Evolutionary conservation across 2,329 filamentous ascomycete genomes (phyloP).

Genomic region (Botrytis tulipae): DNA sequence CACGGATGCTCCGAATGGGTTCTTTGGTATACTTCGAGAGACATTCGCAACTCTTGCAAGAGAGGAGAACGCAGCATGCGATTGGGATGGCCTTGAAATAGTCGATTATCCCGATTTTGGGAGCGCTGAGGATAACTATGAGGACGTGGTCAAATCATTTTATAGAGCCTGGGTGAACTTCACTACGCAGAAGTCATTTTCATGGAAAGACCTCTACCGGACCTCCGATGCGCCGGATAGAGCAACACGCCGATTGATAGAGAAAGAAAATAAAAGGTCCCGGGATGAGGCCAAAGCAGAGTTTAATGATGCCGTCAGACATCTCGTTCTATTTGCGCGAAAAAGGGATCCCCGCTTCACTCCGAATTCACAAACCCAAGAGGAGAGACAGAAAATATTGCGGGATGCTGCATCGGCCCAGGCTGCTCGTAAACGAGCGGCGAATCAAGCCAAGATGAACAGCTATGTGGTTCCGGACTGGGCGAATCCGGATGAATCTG

Average conservation of each 20-base stretch:
- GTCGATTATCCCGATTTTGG: conserved; percentile 82
- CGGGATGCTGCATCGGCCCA: conserved; percentile 80
- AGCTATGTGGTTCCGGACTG: conserved; percentile 70
- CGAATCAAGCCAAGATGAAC: conserved; percentile 71
- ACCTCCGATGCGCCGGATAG: conserved; percentile 86
- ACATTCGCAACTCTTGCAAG: conserved; percentile 76
- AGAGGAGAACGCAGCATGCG: conserved; percentile 75
- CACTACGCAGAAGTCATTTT: conserved; percentile 78
- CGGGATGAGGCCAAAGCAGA: conserved; percentile 80
- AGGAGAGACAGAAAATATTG: conserved; percentile 74
- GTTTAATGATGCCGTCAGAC: conserved; percentile 89
- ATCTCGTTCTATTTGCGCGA: conserved; percentile 81
- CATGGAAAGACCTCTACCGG: conserved; percentile 85
- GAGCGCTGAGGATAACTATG: conserved; percentile 68
- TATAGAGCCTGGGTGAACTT: conserved; percentile 81
- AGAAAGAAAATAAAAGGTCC: conserved; percentile 87
- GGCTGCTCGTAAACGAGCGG: conserved; percentile 77
- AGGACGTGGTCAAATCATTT: conserved; percentile 74
- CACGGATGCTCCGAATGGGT: conserved; percentile 75
- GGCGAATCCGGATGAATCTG: conserved; percentile 60
- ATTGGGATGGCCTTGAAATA: conserved; percentile 60
- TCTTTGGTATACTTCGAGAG: conserved; percentile 76
- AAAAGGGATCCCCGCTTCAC: conserved; percentile 88
- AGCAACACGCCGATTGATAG: conserved; percentile 77
- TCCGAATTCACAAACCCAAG: conserved; percentile 72